These are phyloP conservation scores for Silene conica DNA, from an alignment of 148 eudicot species.

Conservation along the genomic window DNA sequence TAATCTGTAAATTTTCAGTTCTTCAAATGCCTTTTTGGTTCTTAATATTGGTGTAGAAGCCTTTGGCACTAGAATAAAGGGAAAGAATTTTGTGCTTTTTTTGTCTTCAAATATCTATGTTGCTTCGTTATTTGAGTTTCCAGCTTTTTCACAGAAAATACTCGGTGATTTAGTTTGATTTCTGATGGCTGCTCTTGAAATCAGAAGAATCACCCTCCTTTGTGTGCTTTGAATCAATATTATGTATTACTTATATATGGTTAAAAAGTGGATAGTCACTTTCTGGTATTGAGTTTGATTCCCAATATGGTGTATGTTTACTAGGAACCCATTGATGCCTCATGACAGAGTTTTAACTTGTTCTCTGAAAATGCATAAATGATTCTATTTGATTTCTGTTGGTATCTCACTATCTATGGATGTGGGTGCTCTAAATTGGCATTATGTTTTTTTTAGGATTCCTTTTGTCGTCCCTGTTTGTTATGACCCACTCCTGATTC, in stretches of 20 bases:
- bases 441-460: no score
- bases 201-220: no score
- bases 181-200: neutral
- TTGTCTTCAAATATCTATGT: neutral
- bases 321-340: neutral
- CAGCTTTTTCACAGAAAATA: neutral
- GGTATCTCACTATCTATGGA: no score
- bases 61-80: neutral
- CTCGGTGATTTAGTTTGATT: neutral
- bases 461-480: no score
- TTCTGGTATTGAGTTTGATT: neutral
- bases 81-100: neutral
- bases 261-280: neutral
- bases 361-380: no score
- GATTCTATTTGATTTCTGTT: no score
- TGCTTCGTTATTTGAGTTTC: neutral
- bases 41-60: neutral
- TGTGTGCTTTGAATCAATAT: no score
- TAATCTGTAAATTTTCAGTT: conserved; percentile 19
- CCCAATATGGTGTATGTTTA: neutral
- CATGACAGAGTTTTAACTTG: no score
- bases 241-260: no score
- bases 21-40: neutral
- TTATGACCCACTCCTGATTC: no score
- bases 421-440: no score